Conservation (phyloP, 1,284 basidiomycete species). For the Ustilago sp. region DNA sequence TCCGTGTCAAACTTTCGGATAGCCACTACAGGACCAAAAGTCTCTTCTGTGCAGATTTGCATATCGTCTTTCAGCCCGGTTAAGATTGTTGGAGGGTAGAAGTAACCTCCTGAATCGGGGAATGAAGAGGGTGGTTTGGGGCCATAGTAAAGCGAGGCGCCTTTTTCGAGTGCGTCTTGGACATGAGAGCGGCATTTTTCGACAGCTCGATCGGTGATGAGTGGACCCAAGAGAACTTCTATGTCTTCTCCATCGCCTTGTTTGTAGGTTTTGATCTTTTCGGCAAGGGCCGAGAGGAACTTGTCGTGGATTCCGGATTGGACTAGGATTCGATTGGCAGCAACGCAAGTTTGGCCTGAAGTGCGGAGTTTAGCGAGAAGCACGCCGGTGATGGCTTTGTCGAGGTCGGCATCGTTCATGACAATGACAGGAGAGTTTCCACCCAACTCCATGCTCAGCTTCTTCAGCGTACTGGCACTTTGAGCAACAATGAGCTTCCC, state of each 20-base stretch:
- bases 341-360: slow-evolving; percentile 49
- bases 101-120: slow-evolving; percentile 39
- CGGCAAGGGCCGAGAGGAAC: slow-evolving; percentile 30
- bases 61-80: slow-evolving; percentile 46
- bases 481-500: slow-evolving; percentile 45
- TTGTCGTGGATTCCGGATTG: slow-evolving; percentile 44
- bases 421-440: slow-evolving; percentile 88
- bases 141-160: slow-evolving; percentile 42
- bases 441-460: slow-evolving; percentile 92
- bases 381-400: slow-evolving; percentile 58
- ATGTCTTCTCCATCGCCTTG: slow-evolving; percentile 51
- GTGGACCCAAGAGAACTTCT: slow-evolving; percentile 28
- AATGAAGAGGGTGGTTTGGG: slow-evolving; percentile 8
- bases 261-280: slow-evolving; percentile 36
- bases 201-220: slow-evolving; percentile 42
- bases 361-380: slow-evolving; percentile 48
- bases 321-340: slow-evolving; percentile 52
- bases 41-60: slow-evolving; percentile 58
- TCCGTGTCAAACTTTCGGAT: slow-evolving; percentile 57
- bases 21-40: slow-evolving; percentile 60
- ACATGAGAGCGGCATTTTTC: slow-evolving; percentile 48
- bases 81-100: slow-evolving; percentile 61
- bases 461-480: slow-evolving; percentile 73
- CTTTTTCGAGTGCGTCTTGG: slow-evolving; percentile 35
- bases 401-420: slow-evolving; percentile 77